Percentiles rank a stretch among this genome's conserved stretches.
Conservation (phyloP, 495 filamentous ascomycete species). For the Talaromyces liani region DNA sequence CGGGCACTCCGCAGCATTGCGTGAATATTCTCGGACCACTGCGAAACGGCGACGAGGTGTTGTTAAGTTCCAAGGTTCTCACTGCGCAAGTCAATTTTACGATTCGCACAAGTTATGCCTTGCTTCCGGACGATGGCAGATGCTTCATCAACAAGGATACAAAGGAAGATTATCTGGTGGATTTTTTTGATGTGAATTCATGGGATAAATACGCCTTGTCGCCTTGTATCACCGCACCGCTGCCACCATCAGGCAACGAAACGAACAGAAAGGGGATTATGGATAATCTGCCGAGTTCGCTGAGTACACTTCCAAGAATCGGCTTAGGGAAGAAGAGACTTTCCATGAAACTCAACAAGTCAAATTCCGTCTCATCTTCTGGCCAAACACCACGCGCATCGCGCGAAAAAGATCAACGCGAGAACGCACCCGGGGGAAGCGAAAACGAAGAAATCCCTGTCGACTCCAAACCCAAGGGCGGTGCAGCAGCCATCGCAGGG, state of each 20-base stretch:
- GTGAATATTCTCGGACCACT: conserved; percentile 88
- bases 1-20: conserved; percentile 76
- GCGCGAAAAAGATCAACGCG: not conserved
- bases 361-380: not conserved
- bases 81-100: conserved; percentile 95
- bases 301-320: conserved; percentile 13
- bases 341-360: conserved; percentile 3
- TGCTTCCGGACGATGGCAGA: conserved; percentile 80
- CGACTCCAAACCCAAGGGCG: not conserved
- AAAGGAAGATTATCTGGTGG: conserved; percentile 70
- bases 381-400: not conserved
- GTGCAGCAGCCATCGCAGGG: not conserved
- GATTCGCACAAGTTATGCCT: conserved; percentile 74
- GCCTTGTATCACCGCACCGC: conserved; percentile 61
- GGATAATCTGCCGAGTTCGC: conserved; percentile 32
- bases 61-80: conserved; percentile 82
- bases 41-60: conserved; percentile 83
- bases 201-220: conserved; percentile 78
- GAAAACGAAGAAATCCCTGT: not conserved
- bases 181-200: conserved; percentile 73
- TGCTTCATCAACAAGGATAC: conserved; percentile 84
- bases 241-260: conserved; percentile 32
- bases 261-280: conserved; percentile 25
- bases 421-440: not conserved
- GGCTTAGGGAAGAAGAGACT: conserved; percentile 3